Percentiles rank a stretch among this genome's conserved stretches.
phyloP scores from a whole-genome alignment of 805 yeast species.

The Candida pseudoglaebosa region DNA sequence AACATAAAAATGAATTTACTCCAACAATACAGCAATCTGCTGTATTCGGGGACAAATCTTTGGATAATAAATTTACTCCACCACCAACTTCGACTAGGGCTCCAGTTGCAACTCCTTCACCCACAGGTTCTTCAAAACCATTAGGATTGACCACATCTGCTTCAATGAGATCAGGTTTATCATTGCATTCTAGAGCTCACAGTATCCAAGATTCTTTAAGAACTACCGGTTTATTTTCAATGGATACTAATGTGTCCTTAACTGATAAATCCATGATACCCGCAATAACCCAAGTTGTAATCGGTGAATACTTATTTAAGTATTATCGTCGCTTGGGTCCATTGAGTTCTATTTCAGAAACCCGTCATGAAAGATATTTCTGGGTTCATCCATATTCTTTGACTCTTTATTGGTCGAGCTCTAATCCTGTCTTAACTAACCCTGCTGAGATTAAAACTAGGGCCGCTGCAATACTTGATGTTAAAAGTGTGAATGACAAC shows the following conservation, averaged over 20 bases:
- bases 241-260: constrained; percentile 60
- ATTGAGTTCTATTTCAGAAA: constrained; percentile 67
- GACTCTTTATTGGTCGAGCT: constrained; percentile 84
- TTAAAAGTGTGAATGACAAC: constrained; percentile 75
- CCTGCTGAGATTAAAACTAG: constrained; percentile 65
- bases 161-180: constrained; percentile 27
- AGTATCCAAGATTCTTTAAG: constrained; percentile 31
- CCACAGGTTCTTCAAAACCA: constrained; percentile 6
- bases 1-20: constrained; percentile 21
- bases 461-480: constrained; percentile 75
- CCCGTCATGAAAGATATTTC: constrained; percentile 86
- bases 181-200: constrained; percentile 23
- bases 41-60: constrained; percentile 16
- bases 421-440: constrained; percentile 71
- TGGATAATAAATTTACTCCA: constrained; percentile 11
- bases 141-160: constrained; percentile 14
- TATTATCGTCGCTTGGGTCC: constrained; percentile 78
- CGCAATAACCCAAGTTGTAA: constrained; percentile 85
- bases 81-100: constrained; percentile 13
- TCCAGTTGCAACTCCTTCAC: constrained; percentile 7
- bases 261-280: constrained; percentile 73
- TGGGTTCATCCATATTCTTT: constrained; percentile 95
- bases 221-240: constrained; percentile 34
- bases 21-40: constrained; percentile 18
- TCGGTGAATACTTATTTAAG: constrained; percentile 87